phyloP scores from a whole-genome alignment of 192 early-diverging fungal species.

The Backusella sp. region DNA sequence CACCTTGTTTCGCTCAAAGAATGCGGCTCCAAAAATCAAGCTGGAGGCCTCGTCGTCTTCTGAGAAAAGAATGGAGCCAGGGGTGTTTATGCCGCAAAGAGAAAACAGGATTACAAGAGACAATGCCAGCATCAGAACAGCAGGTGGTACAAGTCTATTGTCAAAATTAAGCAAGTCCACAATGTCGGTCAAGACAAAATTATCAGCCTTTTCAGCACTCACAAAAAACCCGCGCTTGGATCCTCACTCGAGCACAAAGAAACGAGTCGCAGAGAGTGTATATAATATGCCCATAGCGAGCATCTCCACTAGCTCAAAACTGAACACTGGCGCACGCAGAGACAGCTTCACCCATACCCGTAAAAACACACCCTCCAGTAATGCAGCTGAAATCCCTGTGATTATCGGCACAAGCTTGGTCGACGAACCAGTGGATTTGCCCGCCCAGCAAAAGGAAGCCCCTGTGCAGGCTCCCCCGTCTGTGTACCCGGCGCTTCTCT shows the following conservation, averaged over 20 bases:
- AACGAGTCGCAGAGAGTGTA: constrained; percentile 28
- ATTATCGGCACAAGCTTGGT: neutral
- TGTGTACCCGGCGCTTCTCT: constrained; percentile 75
- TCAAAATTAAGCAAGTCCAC: constrained; percentile 28
- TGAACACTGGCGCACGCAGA: neutral
- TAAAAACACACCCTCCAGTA: constrained; percentile 4
- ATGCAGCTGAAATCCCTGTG: neutral
- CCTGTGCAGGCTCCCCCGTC: constrained; percentile 22
- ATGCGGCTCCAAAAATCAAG: neutral
- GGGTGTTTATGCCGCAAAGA: neutral
- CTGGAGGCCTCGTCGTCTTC: neutral
- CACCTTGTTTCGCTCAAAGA: constrained; percentile 7
- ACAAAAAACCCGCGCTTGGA: constrained; percentile 10
- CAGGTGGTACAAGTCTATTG: constrained; percentile 17
- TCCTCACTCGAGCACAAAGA: neutral
- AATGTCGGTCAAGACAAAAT: constrained; percentile 24
- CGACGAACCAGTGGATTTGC: neutral
- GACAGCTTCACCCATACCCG: constrained; percentile 26
- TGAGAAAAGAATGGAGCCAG: neutral
- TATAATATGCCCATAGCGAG: constrained; percentile 24
- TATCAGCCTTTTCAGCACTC: constrained; percentile 22
- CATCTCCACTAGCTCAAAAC: neutral
- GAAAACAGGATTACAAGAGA: constrained; percentile 8
- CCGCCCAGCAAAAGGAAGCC: neutral
- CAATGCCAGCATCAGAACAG: constrained; percentile 10